These are phyloP conservation scores for Rhodotorula sp. DNA, from an alignment of 1,284 basidiomycete species.

Conservation along the genomic window DNA sequence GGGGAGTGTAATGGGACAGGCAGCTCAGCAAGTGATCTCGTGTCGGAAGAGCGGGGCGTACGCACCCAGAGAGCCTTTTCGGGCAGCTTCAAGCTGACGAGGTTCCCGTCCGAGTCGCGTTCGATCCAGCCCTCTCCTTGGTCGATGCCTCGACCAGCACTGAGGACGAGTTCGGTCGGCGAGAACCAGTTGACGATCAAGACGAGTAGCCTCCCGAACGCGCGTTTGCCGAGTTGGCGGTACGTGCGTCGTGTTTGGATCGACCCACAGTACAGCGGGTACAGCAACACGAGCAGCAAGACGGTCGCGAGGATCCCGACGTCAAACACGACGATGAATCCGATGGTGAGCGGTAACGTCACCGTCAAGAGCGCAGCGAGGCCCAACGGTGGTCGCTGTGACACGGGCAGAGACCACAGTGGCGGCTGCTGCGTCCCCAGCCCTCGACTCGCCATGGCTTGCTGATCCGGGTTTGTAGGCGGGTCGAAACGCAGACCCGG, in stretches of 20 bases:
- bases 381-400: constrained; percentile 2
- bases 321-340: constrained; percentile 30
- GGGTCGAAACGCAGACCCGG: too few relatives aligned
- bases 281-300: constrained; percentile 17
- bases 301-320: constrained; percentile 19
- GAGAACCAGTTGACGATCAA: constrained; percentile 15
- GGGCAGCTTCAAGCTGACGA: constrained; percentile 66
- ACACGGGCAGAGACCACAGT: constrained; percentile 17
- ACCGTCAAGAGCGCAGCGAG: neutral
- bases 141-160: constrained; percentile 53
- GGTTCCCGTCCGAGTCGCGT: constrained; percentile 57
- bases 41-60: constrained; percentile 50
- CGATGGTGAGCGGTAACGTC: neutral
- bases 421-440: neutral
- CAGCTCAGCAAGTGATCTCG: neutral
- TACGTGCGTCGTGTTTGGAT: neutral
- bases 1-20: neutral
- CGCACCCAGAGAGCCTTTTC: constrained; percentile 58
- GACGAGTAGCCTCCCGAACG: constrained; percentile 23
- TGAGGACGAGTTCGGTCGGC: constrained; percentile 31
- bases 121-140: constrained; percentile 49
- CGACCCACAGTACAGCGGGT: constrained; percentile 6
- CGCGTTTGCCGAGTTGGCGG: constrained; percentile 11
- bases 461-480: too few relatives aligned
- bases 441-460: too few relatives aligned